Percentiles rank a stretch among this genome's conserved stretches.
These are phyloP conservation scores for Sclerotinia spermophila DNA, from an alignment of 2,329 filamentous ascomycete species.

Conservation along the genomic window DNA sequence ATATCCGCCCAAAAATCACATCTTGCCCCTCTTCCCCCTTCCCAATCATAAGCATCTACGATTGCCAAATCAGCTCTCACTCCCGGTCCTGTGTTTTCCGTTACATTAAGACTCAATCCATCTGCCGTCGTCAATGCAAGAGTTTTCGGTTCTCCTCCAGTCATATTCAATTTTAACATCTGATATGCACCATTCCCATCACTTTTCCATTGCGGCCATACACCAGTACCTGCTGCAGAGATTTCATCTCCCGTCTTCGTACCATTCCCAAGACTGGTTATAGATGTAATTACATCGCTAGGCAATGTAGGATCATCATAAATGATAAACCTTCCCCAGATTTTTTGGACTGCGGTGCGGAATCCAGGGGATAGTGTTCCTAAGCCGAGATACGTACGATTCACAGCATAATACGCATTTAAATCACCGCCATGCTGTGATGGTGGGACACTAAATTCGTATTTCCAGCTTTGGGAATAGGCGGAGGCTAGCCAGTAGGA, in stretches of 20 bases:
- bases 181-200: neutral
- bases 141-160: neutral
- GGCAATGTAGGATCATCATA: constrained; percentile 14
- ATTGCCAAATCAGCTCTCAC: constrained; percentile 19
- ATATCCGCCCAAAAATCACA: constrained; percentile 24
- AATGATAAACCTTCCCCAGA: constrained; percentile 24
- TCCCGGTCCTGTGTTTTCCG: neutral
- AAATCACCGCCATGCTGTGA: constrained; percentile 39
- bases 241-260: neutral
- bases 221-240: neutral
- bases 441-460: constrained; percentile 43
- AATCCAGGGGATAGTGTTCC: constrained; percentile 21
- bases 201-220: constrained; percentile 4
- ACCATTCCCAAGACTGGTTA: neutral
- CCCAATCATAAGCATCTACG: constrained; percentile 26
- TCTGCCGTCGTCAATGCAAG: neutral
- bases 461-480: constrained; percentile 42
- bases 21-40: constrained; percentile 21
- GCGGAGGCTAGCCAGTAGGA: constrained; percentile 50
- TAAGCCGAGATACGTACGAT: constrained; percentile 21
- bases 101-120: constrained; percentile 4
- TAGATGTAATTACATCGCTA: neutral
- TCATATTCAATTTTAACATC: constrained; percentile 16
- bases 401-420: constrained; percentile 35
- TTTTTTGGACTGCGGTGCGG: constrained; percentile 16